These are phyloP conservation scores for Paratinospora sagittata DNA, from an alignment of 164 flowering plant species.

Conservation along the genomic window DNA sequence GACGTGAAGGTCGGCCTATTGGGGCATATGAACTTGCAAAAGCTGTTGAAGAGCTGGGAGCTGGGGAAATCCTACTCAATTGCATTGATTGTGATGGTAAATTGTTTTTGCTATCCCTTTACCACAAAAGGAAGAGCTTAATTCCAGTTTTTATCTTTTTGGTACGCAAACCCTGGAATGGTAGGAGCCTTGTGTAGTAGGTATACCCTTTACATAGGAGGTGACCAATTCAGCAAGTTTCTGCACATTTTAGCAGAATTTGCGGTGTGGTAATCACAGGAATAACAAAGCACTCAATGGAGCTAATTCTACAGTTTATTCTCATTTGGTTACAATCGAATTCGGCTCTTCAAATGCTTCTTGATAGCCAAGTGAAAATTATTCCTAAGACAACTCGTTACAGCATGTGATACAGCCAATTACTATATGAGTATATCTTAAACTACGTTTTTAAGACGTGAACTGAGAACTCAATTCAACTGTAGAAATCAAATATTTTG, in stretches of 20 bases:
- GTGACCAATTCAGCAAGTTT: no score
- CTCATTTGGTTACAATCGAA: not conserved
- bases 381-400: no score
- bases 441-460: no score
- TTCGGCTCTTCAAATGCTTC: not conserved
- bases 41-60: constrained; percentile 97
- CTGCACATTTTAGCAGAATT: no score
- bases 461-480: not conserved
- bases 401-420: no score
- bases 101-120: not conserved
- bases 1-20: constrained; percentile 93
- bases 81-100: constrained; percentile 99
- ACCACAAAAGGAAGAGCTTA: no score
- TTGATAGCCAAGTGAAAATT: no score
- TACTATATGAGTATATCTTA: no score
- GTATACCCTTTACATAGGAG: no score
- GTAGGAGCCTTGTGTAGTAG: not conserved
- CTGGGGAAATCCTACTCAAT: constrained; percentile 93
- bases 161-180: not conserved
- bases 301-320: not conserved
- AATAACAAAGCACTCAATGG: not conserved
- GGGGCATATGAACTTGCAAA: constrained; percentile 99
- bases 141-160: no score
- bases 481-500: not conserved
- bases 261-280: not conserved